Base-by-base conservation (phyloP, 441 rosid species). In the Pelargonium citronellum region DNA sequence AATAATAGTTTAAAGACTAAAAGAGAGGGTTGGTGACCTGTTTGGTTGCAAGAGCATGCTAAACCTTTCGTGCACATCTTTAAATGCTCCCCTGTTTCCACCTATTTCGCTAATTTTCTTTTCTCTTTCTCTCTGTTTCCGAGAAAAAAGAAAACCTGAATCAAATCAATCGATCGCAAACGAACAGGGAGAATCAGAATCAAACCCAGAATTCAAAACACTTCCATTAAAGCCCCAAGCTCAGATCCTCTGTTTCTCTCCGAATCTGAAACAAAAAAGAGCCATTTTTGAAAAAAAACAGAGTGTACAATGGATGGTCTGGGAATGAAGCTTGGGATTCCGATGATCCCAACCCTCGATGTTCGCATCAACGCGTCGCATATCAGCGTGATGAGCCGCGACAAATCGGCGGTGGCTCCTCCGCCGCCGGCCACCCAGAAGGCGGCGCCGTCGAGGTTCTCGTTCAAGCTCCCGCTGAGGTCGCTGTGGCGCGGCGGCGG, bases 401-500 rank as follows among this genome's bases (percentile, higher is more conserved):
- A 82, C 7, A 78, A 79, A 55, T 76, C 85, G 22, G 7, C 79
- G 5, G 53, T 73, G 74, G 77, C 79, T 24, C 63, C 75, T 24
- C 73, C 78, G 53, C 83, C 86, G 55, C 12, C 5, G 55, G 3
- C 12, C 30, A 27, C 30, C 27, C 85, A 74, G 71, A 86, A 80
- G 73, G 75, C 73, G 63, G 79, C 81, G 69, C n/a, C n/a, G n/a
- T 68, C 83, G 6, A 83, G 89, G 12, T 93, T 89, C 76, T 87
- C 96, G 6, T 91, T 89, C 70, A 83, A 83, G 34, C 72, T 79
- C 78, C 89, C 93, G 44, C 78, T 89, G 75, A 85, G 74, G 71
- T 83, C 91, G 62, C 74, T 89, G 74, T 89, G 97, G 97, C 82
- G 83, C 11, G 83, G 79, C 27, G 46, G 78, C 0, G 89, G 87